Base-by-base conservation (phyloP, 1,139 yeast genomes). In the Geotrichum siamense region DNA sequence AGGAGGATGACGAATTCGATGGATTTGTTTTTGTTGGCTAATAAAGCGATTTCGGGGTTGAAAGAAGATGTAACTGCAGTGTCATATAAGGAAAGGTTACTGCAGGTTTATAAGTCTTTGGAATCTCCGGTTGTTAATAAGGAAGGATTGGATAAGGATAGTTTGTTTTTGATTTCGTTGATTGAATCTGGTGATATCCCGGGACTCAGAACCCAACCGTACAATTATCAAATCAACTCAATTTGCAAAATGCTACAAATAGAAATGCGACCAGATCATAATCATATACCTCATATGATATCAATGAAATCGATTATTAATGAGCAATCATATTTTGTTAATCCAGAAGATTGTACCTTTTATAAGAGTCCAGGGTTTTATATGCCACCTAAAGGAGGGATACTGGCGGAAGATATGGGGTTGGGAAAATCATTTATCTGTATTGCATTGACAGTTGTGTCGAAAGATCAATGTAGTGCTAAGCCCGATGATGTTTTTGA, bases 331-430 rank as follows among this genome's bases (percentile, higher is more conserved):
- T 48, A 43, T 22, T 56, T 66, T 54, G 65, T 69, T 49, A 71
- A 76, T 53, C 48, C 68, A 1, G 48, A 57, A 3, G 55, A 52
- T 1, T 52, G 23, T 21, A 36, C 47, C 2, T 44, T 44, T 31
- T 65, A 30, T 50, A 52, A 2, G 58, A 48, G 55, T 2, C 77
- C 82, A 0, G 71, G 67, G 20, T 50, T 60, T 2, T 75, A 45
- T 15, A 39, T 39, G 2, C 38, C 48, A 2, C 69, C 53, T 51
- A 60, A 72, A 51, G 87, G 87, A 13, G 89, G 87, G 0, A 78
- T 81, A 1, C 61, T 81, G 10, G 85, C 85, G 0, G 89, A 81
- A 52, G 79, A 79, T 70, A 81, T 81, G 87, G 89, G 87, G 0
- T 61, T 79, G 15, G 89, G 89, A 0, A 81, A 81, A 56, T 80